Base-by-base conservation (phyloP, 345 rosid genomes). In the Luvunga scandens region DNA sequence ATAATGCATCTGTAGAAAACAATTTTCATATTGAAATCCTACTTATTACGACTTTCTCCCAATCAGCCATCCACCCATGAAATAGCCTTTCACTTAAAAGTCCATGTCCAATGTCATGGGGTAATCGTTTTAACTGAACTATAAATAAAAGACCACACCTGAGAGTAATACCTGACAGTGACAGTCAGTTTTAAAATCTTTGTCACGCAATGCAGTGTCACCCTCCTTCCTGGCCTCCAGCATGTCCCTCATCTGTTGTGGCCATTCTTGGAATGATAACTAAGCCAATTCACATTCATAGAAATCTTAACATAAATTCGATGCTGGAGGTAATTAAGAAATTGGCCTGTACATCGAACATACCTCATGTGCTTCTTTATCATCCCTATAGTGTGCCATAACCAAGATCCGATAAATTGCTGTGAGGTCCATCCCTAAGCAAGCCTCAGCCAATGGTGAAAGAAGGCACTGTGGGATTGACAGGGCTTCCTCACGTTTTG, bases 231-330 rank as follows among this genome's bases (percentile, higher is more conserved):
- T 89, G 27, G 96, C 92, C 66, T 97, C 98, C 66, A 94, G 87
- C 97, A 90, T 90, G 66, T 97, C 99, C 83, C 93, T 89, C 94
- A 97, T 97, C 80, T 91, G 99, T 74, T 94, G 99, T 3, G 98
- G 93, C 98, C 98, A 94, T 80, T 97, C 99, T 91, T 93, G 94
- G 84, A 94, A 94, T 80, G 98, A 94, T 81, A 94, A 84, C 99
- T 94, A 85, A 79, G 33, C 74, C 76, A 77, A 72, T 75, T 77
- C 50, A 68, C 75, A 75, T 80, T 71, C 71, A 38, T 70, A 53
- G 30, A 50, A 75, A 84, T 77, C 57, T 77, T 76, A 78, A 72
- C 72, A 22, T 36, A 56, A 76, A 64, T 27, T 61, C 27, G 22
- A 65, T 42, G 28, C 60, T 4, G 63, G 21, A 42, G 63, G 73